Conservation (phyloP, 1,139 yeast species). For the Citeromyces hawaiiensis region DNA sequence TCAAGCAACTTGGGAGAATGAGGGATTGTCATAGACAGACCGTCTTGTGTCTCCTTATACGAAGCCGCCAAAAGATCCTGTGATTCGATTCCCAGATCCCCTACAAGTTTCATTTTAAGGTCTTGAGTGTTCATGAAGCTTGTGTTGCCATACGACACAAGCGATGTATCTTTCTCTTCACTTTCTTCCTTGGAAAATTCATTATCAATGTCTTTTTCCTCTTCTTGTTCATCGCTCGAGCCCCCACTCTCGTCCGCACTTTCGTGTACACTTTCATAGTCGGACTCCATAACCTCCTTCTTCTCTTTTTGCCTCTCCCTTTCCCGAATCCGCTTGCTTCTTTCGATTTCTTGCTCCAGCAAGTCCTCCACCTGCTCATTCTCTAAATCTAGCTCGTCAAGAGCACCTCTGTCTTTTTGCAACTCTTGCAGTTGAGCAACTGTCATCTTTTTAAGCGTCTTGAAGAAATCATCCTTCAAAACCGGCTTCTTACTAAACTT, state of each 20-base stretch:
- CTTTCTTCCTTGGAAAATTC: slow-evolving; percentile 2
- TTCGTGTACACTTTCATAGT: slow-evolving; percentile 2
- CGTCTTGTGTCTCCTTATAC: slow-evolving; percentile 2
- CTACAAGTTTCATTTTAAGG: neutral
- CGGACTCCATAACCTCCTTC: slow-evolving; percentile 3
- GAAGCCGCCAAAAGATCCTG: slow-evolving; percentile 6
- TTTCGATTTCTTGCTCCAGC: slow-evolving; percentile 6
- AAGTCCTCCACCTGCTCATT: slow-evolving; percentile 6
- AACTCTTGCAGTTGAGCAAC: slow-evolving; percentile 2
- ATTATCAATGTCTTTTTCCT: slow-evolving; percentile 6
- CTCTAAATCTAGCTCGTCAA: slow-evolving; percentile 4
- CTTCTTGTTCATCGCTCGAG: slow-evolving; percentile 4
- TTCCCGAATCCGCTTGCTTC: slow-evolving; percentile 2
- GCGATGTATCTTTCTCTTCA: slow-evolving; percentile 3
- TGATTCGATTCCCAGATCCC: slow-evolving; percentile 1
- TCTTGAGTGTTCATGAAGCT: neutral
- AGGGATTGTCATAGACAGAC: neutral
- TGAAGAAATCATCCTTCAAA: slow-evolving; percentile 1
- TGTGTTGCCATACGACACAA: neutral
- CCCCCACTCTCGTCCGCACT: slow-evolving; percentile 6
- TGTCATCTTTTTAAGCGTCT: slow-evolving; percentile 4
- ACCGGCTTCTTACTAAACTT: slow-evolving; percentile 4
- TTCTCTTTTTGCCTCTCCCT: slow-evolving; percentile 1
- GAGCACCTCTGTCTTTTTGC: slow-evolving; percentile 1
- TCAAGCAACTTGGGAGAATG: slow-evolving; percentile 8